Evolutionary conservation across 345 rosid species (phyloP).

Genomic region (Lepidium sativum): DNA sequence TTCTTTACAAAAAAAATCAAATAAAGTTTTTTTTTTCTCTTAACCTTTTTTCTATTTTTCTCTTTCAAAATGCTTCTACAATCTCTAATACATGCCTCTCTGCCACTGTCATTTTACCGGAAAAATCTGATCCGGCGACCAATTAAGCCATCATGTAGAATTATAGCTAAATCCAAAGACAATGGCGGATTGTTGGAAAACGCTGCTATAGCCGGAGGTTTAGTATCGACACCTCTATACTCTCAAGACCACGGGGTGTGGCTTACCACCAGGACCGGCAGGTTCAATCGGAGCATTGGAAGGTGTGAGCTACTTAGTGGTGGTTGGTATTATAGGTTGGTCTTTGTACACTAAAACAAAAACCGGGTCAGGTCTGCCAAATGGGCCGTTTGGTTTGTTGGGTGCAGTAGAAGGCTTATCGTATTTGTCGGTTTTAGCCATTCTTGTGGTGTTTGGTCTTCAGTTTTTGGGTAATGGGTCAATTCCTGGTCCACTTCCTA

Average conservation of each 20-base stretch:
- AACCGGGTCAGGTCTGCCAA: conserved; percentile 83
- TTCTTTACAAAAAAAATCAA: not conserved
- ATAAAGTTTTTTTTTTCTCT: too few species aligned
- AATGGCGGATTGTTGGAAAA: conserved; percentile 34
- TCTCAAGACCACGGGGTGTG: conserved; percentile 81
- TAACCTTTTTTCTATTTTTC: too few species aligned
- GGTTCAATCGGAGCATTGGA: conserved; percentile 80
- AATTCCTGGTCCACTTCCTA: conserved; percentile 36
- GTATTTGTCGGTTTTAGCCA: conserved; percentile 55
- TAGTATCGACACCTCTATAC: conserved; percentile 70
- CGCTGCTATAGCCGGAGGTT: conserved; percentile 55
- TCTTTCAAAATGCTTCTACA: conserved; percentile 37
- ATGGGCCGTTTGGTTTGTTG: conserved; percentile 70
- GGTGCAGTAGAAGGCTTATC: conserved; percentile 83
- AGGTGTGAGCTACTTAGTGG: conserved; percentile 78
- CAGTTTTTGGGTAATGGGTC: conserved; percentile 39
- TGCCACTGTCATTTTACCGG: not conserved
- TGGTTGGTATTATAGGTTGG: conserved; percentile 70
- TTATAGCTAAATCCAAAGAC: conserved; percentile 52
- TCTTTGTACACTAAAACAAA: conserved; percentile 65
- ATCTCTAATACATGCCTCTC: conserved; percentile 27
- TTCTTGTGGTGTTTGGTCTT: conserved; percentile 63
- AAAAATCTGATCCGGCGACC: not conserved
- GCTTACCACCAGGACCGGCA: conserved; percentile 80
- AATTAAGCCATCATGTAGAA: conserved; percentile 5